Evolutionary conservation across 345 rosid species (phyloP), one percentile per base, ranked within the genome.

Genomic region (Dipteronia dyeriana): DNA sequence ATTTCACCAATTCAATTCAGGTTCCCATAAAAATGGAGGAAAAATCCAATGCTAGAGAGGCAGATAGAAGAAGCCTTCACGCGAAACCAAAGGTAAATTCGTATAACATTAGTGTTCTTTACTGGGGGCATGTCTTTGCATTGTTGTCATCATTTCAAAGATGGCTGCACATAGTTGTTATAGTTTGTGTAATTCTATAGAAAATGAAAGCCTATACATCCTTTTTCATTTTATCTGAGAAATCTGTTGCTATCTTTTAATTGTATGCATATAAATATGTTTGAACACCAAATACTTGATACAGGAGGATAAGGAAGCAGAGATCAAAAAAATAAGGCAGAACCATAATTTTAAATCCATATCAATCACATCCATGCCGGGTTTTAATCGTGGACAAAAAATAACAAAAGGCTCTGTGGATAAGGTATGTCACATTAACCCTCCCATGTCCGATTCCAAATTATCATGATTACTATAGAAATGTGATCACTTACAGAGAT

Each of bases 21-120:
- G 57, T 82, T 63, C 67, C 72, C 19, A 87, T 84, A 74, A 88
- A 85, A 62, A 59, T 61, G 75, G 88, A 81, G 56, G 84, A 68
- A 72, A 87, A 80, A 77, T 79, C 88, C 41, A 73, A 70, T 78
- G 49, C 81, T 45, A 84, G 80, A 59, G 84, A 76, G 29, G 80
- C 73, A 39, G 85, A 75, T 79, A 83, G 82, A 53, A 76, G 49
- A 13, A 38, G 62, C 25, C 78, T 82, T 57, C 84, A 38, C 31
- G 70, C 85, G 54, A 91, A 86, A 85, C 66, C 85, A 10, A 86
- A 85, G 94, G 97, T 91, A 74, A 3, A 16, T 10, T 16, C 22
- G 23, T 39, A 2, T 67, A 43, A 45, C 16, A 51, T 56, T 62
- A 56, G 2, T 56, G 45, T 66, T 53, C 45, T 71, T 59, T 34